A percentile compares a stretch with the other conserved stretches of the same genome.
Evolutionary conservation across 345 rosid genomes (phyloP).

Genomic region (Trapa bicornis): DNA sequence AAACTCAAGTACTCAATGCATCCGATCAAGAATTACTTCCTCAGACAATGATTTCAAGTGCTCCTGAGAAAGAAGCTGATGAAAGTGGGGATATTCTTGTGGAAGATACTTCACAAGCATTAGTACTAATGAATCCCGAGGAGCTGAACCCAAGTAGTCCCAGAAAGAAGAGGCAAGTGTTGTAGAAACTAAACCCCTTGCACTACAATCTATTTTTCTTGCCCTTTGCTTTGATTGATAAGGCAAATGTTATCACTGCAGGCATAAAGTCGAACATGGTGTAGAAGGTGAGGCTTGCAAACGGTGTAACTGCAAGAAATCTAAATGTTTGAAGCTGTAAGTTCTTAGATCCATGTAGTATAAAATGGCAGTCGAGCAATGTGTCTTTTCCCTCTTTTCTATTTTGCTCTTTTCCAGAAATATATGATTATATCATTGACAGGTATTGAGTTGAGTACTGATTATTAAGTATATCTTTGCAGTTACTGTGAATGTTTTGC

Average conservation of each 20-base stretch:
- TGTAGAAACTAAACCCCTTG: not conserved
- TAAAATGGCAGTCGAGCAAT: not conserved
- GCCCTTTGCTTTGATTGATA: conserved; percentile 21
- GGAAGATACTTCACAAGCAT: conserved; percentile 43
- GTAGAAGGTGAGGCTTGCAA: conserved; percentile 82
- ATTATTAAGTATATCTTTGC: conserved; percentile 9
- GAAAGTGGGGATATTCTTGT: conserved; percentile 24
- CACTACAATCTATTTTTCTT: not conserved
- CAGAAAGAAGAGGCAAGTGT: conserved; percentile 54
- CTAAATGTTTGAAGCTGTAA: conserved; percentile 98
- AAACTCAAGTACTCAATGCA: conserved; percentile 28
- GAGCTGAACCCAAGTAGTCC: conserved; percentile 62
- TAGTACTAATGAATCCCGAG: conserved; percentile 29
- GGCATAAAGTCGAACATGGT: conserved; percentile 47
- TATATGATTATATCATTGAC: no score
- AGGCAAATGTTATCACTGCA: conserved; percentile 21
- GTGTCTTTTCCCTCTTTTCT: no score
- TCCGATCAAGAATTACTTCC: conserved; percentile 26
- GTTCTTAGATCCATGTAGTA: conserved; percentile 13
- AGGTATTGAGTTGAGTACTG: not conserved
- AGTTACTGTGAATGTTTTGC: conserved; percentile 99
- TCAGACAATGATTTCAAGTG: conserved; percentile 28
- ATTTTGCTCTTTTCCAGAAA: no score
- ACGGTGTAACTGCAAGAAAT: conserved; percentile 94
- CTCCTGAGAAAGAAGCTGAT: conserved; percentile 30